Evolutionary conservation across 768 basidiomycete genomes (phyloP), one percentile per base, ranked within the genome.

Genomic region (Rhizopogon vinicolor): DNA sequence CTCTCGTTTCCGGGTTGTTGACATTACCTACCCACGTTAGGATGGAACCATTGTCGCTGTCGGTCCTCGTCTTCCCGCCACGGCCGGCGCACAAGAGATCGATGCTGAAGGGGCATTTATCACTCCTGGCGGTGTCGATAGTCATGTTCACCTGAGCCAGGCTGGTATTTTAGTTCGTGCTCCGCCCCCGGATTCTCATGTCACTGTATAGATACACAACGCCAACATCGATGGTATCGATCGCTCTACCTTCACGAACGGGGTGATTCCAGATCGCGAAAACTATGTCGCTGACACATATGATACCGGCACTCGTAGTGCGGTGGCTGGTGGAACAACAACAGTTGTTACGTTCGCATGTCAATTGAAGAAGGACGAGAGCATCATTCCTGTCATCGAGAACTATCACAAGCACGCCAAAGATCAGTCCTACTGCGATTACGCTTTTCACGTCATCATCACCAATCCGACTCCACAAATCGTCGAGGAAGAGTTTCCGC

Each of bases 291-390:
- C 67, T 3, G 72, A 74, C 51, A 61, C 67, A 44, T 74, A 65
- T 64, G 65, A 63, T 0, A 67, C 65, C 1, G 72, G 68, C 1
- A 68, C 70, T 1, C 60, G 67, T 7, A 66, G 63, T 22, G 70
- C 70, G 2, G 56, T 68, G 25, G 55, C 60, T 39, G 72, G 72
- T n/a, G 72, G 72, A 8, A 66, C 66, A 0, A 74, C 72, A 3
- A 72, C 69, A 25, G 62, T 74, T 16, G 54, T 74, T 5, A 69
- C 72, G 9, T 74, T 74, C 44, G 72, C 72, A 4, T 65, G 67
- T 0, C 72, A 74, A 58, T 41, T 59, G 43, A 56, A 56, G 25
- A 44, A 45, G 5, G 63, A 64, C 12, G 33, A 45, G 14, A 67
- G 59, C 18, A 54, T 68, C 49, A 60, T 61, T 22, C 51, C 58